These are phyloP conservation scores for Cadophora malorum DNA, from an alignment of 2,329 filamentous ascomycete species.

Conservation along the genomic window DNA sequence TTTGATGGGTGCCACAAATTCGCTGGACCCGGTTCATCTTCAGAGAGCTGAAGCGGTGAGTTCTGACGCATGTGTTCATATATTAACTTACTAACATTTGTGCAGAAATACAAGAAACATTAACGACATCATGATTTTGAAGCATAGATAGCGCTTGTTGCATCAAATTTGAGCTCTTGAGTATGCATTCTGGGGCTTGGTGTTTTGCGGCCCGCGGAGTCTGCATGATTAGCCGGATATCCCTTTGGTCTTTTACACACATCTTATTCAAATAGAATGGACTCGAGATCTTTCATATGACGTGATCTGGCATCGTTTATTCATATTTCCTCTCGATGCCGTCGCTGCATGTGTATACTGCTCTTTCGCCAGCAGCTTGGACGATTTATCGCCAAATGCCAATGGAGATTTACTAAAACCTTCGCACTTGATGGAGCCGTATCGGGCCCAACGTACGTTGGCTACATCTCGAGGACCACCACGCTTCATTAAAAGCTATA, in stretches of 20 bases:
- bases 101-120: slow-evolving; percentile 48
- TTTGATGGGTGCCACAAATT: slow-evolving; percentile 89
- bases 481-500: no score
- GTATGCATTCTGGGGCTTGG: slow-evolving; percentile 5
- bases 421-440: no score
- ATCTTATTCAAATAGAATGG: slow-evolving; percentile 6
- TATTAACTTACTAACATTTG: background rate
- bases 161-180: slow-evolving; percentile 28
- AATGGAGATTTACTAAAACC: no score
- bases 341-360: background rate
- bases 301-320: background rate
- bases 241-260: background rate
- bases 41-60: slow-evolving; percentile 88
- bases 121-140: slow-evolving; percentile 38
- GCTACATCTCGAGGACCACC: no score
- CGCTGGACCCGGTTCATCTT: slow-evolving; percentile 82
- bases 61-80: slow-evolving; percentile 47
- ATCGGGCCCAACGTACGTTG: no score
- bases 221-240: background rate
- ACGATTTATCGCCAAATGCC: no score
- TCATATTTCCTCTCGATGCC: background rate
- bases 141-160: slow-evolving; percentile 32
- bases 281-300: background rate
- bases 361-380: background rate
- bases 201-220: background rate